A percentile compares a stretch with the other conserved stretches of the same genome.
phyloP scores from a whole-genome alignment of 2,329 filamentous ascomycete genomes.

The Hypoxylon sp. region DNA sequence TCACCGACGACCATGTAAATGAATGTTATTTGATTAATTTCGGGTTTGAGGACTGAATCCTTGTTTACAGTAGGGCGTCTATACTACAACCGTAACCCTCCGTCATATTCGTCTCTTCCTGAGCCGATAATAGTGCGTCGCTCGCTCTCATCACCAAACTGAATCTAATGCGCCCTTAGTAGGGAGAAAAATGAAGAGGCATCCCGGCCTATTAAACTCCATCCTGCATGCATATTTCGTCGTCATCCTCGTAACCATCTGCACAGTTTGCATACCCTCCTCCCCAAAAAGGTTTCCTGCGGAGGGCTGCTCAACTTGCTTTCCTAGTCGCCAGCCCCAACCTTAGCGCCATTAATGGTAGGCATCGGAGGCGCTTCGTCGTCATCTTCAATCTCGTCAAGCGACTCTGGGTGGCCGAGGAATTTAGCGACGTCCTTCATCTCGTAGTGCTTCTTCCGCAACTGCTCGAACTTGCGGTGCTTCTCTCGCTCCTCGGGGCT shows the following conservation, averaged over 20 bases:
- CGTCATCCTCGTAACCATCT: conserved; percentile 22
- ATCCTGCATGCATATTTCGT: conserved; percentile 44
- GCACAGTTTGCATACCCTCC: conserved; percentile 20
- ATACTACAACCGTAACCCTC: conserved; percentile 36
- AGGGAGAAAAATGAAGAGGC: conserved; percentile 33
- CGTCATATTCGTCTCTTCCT: conserved; percentile 10
- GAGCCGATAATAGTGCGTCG: conserved; percentile 14
- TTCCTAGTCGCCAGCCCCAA: conserved; percentile 49
- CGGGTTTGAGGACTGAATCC: conserved; percentile 10
- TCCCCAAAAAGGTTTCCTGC: conserved; percentile 3
- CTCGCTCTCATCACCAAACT: conserved; percentile 34
- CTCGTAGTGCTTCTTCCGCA: conserved; percentile 97
- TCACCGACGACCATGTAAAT: conserved; percentile 13
- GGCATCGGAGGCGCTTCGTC: conserved; percentile 58
- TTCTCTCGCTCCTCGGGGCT: conserved; percentile 86
- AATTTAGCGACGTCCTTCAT: conserved; percentile 95
- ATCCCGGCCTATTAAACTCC: conserved; percentile 43
- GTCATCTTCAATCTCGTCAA: conserved; percentile 72
- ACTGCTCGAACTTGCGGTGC: conserved; percentile 90
- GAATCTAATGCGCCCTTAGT: conserved; percentile 34
- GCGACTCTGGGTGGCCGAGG: conserved; percentile 80
- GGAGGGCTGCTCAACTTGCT: conserved; percentile 18
- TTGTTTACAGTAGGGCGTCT: conserved; percentile 18
- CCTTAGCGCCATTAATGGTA: conserved; percentile 49
- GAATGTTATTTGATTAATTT: conserved; percentile 33